A percentile compares a stretch with the other conserved stretches of the same genome.
These are phyloP conservation scores for Alternaria novae-zelandiae DNA, from an alignment of 2,329 filamentous ascomycete species.

Conservation along the genomic window DNA sequence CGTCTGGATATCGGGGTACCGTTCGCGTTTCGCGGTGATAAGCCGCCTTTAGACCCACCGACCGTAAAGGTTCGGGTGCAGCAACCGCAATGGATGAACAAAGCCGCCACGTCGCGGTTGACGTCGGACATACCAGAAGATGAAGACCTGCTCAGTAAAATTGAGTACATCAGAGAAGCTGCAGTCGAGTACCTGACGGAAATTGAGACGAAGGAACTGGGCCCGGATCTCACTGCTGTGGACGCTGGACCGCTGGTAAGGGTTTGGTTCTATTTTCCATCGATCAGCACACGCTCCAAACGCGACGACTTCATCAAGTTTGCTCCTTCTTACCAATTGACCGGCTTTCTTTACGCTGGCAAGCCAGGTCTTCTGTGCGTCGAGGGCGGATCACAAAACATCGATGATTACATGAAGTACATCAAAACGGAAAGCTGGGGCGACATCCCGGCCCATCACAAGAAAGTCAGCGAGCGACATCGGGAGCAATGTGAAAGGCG, in stretches of 20 bases:
- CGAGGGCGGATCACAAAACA: constrained; percentile 55
- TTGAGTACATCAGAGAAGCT: constrained; percentile 30
- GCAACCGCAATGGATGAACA: constrained; percentile 34
- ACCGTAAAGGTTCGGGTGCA: constrained; percentile 27
- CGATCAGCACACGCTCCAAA: constrained; percentile 65
- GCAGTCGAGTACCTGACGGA: constrained; percentile 11
- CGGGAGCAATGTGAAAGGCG: constrained; percentile 51
- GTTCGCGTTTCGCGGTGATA: constrained; percentile 16
- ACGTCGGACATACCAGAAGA: constrained; percentile 10
- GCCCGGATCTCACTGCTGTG: neutral
- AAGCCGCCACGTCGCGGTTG: constrained; percentile 25
- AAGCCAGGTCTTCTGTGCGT: constrained; percentile 64
- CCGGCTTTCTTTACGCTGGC: constrained; percentile 66
- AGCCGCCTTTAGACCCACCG: constrained; percentile 24
- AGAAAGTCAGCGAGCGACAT: constrained; percentile 66
- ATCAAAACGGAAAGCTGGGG: constrained; percentile 70
- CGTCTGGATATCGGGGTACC: constrained; percentile 28
- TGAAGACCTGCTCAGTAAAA: constrained; percentile 29
- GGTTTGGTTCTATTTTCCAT: constrained; percentile 70
- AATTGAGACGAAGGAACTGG: neutral
- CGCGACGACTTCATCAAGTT: constrained; percentile 63
- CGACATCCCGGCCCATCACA: constrained; percentile 67
- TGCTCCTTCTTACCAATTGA: constrained; percentile 60
- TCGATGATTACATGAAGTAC: constrained; percentile 67
- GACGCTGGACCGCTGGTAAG: constrained; percentile 49